Conservation (phyloP, 495 filamentous ascomycete genomes). For the Penicillium coprophilum region DNA sequence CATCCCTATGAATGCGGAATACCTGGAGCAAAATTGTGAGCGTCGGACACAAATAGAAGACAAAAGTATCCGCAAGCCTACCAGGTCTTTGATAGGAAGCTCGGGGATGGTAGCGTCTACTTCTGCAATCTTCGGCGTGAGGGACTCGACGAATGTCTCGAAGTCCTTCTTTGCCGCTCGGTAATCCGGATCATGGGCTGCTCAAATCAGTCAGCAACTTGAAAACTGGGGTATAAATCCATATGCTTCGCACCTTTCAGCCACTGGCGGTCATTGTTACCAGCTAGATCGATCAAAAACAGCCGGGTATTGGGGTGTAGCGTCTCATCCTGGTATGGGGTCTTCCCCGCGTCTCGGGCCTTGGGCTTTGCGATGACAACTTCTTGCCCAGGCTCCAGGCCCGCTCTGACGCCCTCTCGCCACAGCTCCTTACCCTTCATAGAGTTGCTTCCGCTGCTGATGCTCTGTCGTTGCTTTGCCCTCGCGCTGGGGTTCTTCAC, state of each 20-base stretch:
- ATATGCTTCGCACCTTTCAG: constrained; percentile 60
- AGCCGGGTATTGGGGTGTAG: constrained; percentile 80
- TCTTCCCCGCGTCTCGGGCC: constrained; percentile 62
- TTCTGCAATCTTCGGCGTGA: constrained; percentile 68
- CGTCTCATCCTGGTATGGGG: constrained; percentile 64
- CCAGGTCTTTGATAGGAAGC: constrained; percentile 76
- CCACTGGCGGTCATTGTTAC: constrained; percentile 80
- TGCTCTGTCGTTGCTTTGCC: constrained; percentile 14
- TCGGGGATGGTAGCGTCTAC: constrained; percentile 79
- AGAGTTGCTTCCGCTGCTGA: constrained; percentile 9
- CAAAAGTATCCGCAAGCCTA: constrained; percentile 29
- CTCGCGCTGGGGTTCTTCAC: constrained; percentile 21
- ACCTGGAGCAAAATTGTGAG: constrained; percentile 42
- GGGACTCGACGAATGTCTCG: constrained; percentile 66
- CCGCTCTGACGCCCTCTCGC: constrained; percentile 56
- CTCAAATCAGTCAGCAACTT: constrained; percentile 13
- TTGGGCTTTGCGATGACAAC: constrained; percentile 70
- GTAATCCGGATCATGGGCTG: constrained; percentile 75
- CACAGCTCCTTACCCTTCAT: constrained; percentile 54
- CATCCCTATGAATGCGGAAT: constrained; percentile 82
- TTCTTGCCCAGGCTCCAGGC: constrained; percentile 60
- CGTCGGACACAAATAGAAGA: neutral
- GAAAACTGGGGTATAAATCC: constrained; percentile 6
- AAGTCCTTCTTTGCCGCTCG: constrained; percentile 75
- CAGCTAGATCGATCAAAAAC: constrained; percentile 71